Evolutionary conservation across 768 basidiomycete species (phyloP), one percentile per base, ranked within the genome.

Genomic region (Leccinum aurantiacum): DNA sequence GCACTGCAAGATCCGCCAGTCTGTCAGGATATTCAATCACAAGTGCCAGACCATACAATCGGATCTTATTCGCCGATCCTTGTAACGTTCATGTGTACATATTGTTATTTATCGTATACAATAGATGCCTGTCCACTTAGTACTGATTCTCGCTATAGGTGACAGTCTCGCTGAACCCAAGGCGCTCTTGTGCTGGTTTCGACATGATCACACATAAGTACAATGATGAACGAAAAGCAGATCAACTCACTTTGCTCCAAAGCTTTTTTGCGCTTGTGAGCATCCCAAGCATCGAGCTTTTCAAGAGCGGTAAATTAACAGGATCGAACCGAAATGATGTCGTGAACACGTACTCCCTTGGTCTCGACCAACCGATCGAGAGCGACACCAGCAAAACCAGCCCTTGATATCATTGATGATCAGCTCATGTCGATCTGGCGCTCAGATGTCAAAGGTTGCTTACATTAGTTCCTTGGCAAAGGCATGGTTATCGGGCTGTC

Each of bases 381-480:
- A 0, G 44, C 67, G n/a, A 31, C 62, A n/a, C 15, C 62, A 13
- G 29, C 24, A 15, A 66, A 19, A 15, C 33, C 60, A 31, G 62
- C 68, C 5, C 67, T 68, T 51, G 24, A 41, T 27, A 46, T 4
- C 15, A 44, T 13, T 13, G n/a, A 31, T 27, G 14, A 49, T 62
- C 17, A 58, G 25, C 29, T 59, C 13, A 37, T 38, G 14, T n/a
- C 3, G 6, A 29, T n/a, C n/a, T 1, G 31, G n/a, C 17, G 24
- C 25, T 53, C 14, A 1, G 17, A 0, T 27, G 33, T 4, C 6
- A 46, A 37, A 6, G 7, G 6, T n/a, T 22, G n/a, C 69, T 55
- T 27, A 69, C 69, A 63, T 0, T 17, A 72, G 0, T 31, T 68
- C 61, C 53, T 71, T 70, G 49, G 71, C 70, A 49, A 44, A 3